Evolutionary conservation across 768 basidiomycete genomes (phyloP).

Genomic region (Hericium coralloides): DNA sequence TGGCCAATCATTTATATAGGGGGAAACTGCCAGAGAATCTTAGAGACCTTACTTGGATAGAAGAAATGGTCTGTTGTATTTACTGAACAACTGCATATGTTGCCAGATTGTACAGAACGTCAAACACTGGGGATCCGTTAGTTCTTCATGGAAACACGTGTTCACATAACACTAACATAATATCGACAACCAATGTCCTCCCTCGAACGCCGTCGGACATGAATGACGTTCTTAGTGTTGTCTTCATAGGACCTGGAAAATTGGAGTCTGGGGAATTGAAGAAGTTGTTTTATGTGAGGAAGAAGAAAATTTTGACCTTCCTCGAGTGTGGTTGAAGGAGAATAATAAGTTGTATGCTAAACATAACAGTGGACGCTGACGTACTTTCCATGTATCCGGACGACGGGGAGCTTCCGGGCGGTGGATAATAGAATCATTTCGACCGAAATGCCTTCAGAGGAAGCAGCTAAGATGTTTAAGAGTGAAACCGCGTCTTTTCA

Average conservation of each 20-base stretch:
- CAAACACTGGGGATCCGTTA: slow-evolving; percentile 15
- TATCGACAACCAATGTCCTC: slow-evolving; percentile 20
- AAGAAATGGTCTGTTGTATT: slow-evolving; percentile 17
- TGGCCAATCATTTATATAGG: not conserved
- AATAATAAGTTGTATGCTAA: slow-evolving; percentile 17
- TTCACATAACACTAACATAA: slow-evolving; percentile 25
- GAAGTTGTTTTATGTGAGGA: slow-evolving; percentile 17
- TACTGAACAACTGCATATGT: slow-evolving; percentile 22
- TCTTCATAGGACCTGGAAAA: slow-evolving; percentile 23
- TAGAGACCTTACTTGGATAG: slow-evolving; percentile 11
- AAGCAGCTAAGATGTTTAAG: slow-evolving; percentile 12
- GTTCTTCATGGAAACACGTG: slow-evolving; percentile 27
- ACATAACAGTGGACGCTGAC: slow-evolving; percentile 7
- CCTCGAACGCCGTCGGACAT: slow-evolving; percentile 21
- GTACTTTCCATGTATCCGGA: not conserved
- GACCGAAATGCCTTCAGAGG: not conserved
- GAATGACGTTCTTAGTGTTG: slow-evolving; percentile 17
- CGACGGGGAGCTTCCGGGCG: not conserved
- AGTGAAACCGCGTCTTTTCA: slow-evolving; percentile 21
- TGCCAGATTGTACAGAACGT: slow-evolving; percentile 18
- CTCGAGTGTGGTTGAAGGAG: slow-evolving; percentile 16
- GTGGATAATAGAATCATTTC: slow-evolving; percentile 13
- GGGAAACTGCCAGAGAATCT: slow-evolving; percentile 16
- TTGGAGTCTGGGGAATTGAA: slow-evolving; percentile 9
- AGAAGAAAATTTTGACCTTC: slow-evolving; percentile 19